Evolutionary conservation across 2,329 filamentous ascomycete species (phyloP).

Genomic region (Fonsecaea nubica): DNA sequence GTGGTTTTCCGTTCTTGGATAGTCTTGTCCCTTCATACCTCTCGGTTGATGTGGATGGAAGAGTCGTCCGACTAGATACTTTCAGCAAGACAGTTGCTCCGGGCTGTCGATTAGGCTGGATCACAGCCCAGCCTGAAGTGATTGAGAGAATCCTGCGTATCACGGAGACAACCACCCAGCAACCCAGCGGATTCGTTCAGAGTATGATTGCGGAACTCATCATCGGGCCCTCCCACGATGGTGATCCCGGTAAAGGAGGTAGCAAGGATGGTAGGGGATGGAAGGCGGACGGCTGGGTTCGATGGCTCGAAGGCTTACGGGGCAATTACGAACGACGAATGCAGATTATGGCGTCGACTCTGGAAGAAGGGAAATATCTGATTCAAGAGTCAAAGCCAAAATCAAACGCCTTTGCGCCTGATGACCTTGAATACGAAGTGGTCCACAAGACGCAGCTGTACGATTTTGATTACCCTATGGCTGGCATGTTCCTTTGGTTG

Average conservation of each 20-base stretch:
- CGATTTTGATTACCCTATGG: slow-evolving; percentile 79
- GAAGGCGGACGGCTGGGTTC: slow-evolving; percentile 84
- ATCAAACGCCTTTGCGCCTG: slow-evolving; percentile 35
- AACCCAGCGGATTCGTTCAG: slow-evolving; percentile 90
- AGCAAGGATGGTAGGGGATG: slow-evolving; percentile 67
- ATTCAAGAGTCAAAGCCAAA: slow-evolving; percentile 29
- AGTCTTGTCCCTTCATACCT: slow-evolving; percentile 83
- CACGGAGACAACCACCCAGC: slow-evolving; percentile 77
- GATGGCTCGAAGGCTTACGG: slow-evolving; percentile 85
- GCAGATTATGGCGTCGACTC: slow-evolving; percentile 74
- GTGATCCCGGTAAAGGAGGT: slow-evolving; percentile 59
- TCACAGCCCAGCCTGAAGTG: slow-evolving; percentile 80
- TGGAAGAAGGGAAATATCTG: slow-evolving; percentile 71
- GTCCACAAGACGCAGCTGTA: slow-evolving; percentile 76
- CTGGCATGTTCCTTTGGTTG: slow-evolving; percentile 93
- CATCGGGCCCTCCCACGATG: slow-evolving; percentile 64
- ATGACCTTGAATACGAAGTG: slow-evolving; percentile 71
- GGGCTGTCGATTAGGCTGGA: slow-evolving; percentile 87
- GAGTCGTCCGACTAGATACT: slow-evolving; percentile 87
- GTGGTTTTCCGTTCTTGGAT: slow-evolving; percentile 80
- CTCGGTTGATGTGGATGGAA: slow-evolving; percentile 79
- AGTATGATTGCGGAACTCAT: slow-evolving; percentile 78
- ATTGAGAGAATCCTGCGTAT: slow-evolving; percentile 76
- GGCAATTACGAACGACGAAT: slow-evolving; percentile 86
- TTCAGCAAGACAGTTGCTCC: slow-evolving; percentile 94